Conservation (phyloP, 2,329 filamentous ascomycete species). For the Trichoderma brevicompactum region DNA sequence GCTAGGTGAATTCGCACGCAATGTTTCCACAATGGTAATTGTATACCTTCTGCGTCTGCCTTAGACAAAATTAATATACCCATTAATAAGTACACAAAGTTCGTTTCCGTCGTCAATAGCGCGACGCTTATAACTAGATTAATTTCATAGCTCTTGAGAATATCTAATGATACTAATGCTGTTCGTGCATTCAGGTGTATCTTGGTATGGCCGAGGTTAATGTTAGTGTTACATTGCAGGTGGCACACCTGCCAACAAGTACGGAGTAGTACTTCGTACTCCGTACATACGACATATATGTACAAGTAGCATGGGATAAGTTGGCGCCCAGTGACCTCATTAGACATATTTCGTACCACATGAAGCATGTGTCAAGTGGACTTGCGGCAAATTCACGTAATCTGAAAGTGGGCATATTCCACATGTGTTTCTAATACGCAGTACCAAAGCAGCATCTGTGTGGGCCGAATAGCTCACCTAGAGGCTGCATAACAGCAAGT, state of each 20-base stretch:
- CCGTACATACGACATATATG: no score
- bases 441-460: neutral
- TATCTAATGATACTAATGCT: neutral
- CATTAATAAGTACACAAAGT: neutral
- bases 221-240: constrained; percentile 17
- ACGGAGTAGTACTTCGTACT: neutral
- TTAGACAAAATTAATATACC: neutral
- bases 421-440: no score
- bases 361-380: neutral
- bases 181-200: neutral
- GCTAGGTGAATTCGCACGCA: no score
- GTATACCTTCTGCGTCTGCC: neutral
- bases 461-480: neutral
- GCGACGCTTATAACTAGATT: neutral
- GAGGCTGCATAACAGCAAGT: no score
- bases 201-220: neutral
- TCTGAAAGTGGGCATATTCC: neutral
- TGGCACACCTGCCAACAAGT: constrained; percentile 3
- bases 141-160: neutral
- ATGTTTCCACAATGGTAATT: neutral
- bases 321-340: constrained; percentile 2
- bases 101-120: neutral
- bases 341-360: neutral
- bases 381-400: neutral
- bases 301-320: constrained; percentile 1